Conservation (phyloP, 306 rosid genomes). For the Fragaria vesca region DNA sequence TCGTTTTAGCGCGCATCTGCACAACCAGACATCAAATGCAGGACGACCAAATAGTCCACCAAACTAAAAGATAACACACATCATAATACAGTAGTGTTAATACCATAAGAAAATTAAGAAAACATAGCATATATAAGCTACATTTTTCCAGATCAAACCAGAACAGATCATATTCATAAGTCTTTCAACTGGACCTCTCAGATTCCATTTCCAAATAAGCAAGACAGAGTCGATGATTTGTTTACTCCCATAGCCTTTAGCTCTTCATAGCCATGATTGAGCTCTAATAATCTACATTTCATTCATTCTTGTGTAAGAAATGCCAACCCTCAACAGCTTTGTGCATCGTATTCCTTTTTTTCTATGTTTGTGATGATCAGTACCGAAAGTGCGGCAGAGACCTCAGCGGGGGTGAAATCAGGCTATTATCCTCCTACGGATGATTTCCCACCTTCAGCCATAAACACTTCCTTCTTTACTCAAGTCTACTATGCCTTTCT, state of each 20-base stretch:
- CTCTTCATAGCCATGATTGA: background rate
- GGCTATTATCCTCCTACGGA: conserved; percentile 49
- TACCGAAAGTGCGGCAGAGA: background rate
- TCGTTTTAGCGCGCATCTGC: background rate
- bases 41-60: conserved; percentile 8
- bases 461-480: conserved; percentile 63
- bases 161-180: background rate
- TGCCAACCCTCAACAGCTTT: conserved; percentile 25
- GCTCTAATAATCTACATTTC: background rate
- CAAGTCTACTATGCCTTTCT: conserved; percentile 64
- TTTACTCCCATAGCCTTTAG: conserved; percentile 3
- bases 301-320: background rate
- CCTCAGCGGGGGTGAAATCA: conserved; percentile 33
- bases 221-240: background rate
- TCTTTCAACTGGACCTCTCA: background rate
- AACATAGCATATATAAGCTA: too few relatives aligned
- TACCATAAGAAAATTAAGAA: too few relatives aligned
- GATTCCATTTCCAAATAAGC: background rate
- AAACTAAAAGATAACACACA: background rate
- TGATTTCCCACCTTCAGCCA: conserved; percentile 53
- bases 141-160: too few relatives aligned
- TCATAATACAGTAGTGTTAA: background rate
- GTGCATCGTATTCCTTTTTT: background rate
- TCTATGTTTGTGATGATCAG: conserved; percentile 4
- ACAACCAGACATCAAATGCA: conserved; percentile 1